Percentiles rank a stretch among this genome's conserved stretches.
Conservation (phyloP, 768 basidiomycete genomes). For the Serendipita sp. region DNA sequence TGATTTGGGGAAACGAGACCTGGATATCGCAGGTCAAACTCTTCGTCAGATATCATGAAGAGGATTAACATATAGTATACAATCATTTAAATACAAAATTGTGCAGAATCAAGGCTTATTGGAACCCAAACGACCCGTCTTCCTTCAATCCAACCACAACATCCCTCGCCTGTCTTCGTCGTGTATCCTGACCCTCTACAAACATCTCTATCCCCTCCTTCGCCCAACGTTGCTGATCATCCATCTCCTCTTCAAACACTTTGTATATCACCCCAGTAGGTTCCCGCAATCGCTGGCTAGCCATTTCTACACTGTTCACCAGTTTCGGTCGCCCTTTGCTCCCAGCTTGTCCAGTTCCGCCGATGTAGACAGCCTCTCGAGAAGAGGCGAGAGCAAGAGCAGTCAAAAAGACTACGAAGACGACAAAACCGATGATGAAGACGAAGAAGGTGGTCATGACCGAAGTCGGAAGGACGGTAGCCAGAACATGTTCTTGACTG, state of each 20-base stretch:
- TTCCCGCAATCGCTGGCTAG: neutral
- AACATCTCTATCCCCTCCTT: neutral
- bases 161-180: too few species aligned
- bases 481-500: neutral
- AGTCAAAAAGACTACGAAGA: neutral
- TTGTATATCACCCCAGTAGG: neutral
- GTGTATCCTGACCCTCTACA: too few species aligned
- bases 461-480: neutral
- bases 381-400: neutral
- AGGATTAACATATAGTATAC: too few species aligned
- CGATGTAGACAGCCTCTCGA: too few species aligned
- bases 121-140: too few species aligned
- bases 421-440: neutral
- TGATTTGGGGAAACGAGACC: too few species aligned
- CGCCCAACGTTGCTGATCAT: neutral
- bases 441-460: neutral
- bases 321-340: neutral
- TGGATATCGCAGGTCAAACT: too few species aligned
- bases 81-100: too few species aligned
- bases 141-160: too few species aligned
- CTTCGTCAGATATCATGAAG: too few species aligned
- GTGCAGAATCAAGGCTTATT: too few species aligned
- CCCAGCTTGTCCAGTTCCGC: too few species aligned
- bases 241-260: neutral
- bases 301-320: neutral